These are phyloP conservation scores for Lyophyllum shimeji DNA, from an alignment of 768 basidiomycete genomes.

Conservation along the genomic window DNA sequence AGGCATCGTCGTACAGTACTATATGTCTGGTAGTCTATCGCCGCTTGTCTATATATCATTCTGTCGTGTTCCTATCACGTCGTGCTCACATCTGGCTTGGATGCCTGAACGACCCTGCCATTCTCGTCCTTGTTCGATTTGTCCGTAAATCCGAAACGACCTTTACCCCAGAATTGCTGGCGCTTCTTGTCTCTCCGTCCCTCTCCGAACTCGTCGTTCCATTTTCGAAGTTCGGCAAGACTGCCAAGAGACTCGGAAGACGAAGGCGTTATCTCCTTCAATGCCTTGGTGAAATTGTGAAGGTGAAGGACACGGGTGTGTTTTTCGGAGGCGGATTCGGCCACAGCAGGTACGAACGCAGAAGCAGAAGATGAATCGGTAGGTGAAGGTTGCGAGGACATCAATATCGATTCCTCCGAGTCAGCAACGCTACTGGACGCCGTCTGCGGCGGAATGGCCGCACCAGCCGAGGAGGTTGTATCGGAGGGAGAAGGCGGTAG, in stretches of 20 bases:
- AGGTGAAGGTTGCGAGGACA: background rate
- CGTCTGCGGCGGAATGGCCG: background rate
- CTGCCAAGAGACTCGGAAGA: conserved; percentile 80
- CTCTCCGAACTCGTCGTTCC: conserved; percentile 95
- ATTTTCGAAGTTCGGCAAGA: conserved; percentile 74
- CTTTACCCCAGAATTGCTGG: conserved; percentile 83
- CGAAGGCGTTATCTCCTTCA: conserved; percentile 89
- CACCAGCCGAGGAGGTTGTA: background rate
- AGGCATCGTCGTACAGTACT: conserved; percentile 6
- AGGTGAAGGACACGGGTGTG: conserved; percentile 35
- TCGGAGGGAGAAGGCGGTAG: background rate
- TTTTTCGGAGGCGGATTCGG: conserved; percentile 5
- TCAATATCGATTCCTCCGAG: background rate
- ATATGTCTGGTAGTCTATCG: conserved; percentile 10
- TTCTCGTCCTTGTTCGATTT: conserved; percentile 37
- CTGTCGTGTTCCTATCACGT: conserved; percentile 1
- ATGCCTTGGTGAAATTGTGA: conserved; percentile 79
- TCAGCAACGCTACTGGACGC: background rate
- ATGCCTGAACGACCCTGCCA: conserved; percentile 38
- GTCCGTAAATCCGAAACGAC: conserved; percentile 81
- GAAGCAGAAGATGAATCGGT: background rate
- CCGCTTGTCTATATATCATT: conserved; percentile 1
- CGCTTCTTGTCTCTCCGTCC: conserved; percentile 65
- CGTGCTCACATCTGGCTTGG: background rate
- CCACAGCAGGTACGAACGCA: conserved; percentile 10